Base-by-base conservation (phyloP, 345 rosid species). In the Salix suchowensis region DNA sequence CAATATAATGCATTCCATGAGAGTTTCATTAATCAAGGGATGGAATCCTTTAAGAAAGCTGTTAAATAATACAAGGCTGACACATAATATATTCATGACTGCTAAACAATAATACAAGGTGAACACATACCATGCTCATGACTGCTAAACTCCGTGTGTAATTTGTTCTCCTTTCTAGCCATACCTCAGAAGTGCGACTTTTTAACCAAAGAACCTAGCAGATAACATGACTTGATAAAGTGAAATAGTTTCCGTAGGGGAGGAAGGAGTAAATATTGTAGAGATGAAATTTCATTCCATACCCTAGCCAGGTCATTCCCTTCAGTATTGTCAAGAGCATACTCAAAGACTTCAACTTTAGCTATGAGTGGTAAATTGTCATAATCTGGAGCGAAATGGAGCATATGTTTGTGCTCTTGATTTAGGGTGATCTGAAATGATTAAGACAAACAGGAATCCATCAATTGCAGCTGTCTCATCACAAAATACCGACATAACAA, bases 81-180 rank as follows among this genome's bases (percentile, higher is more conserved):
- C 64, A 58, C 64, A 23, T 58, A 58, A 58, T 12, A n/a, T 58
- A 58, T 24, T n/a, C 64, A n/a, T 58, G 64, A 23, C 28, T 58
- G 7, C 36, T 16, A 23, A 21, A 65, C 44, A 28, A 36, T 10
- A 36, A 23, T 39, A 73, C 19, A 74, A 72, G 34, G 40, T 39
- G 81, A 86, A 81, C 50, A 42, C 91, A 71, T 91, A 95, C 99
- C 99, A 96, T 96, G 86, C 99, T 96, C 99, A 96, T 96, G 77
- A 96, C 99, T 23, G 99, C 99, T 84, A 93, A 90, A 81, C 99
- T 96, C 86, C 99, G 85, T 34, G 98, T 96, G 77, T 93, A 96
- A 82, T 93, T 96, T 67, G 99, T 96, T 87, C 99, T 89, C 85
- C 99, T 93, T 86, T 96, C 99, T 42, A 96, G 88, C 99, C 99